Conservation (phyloP, 768 basidiomycete genomes). For the Dacryopinax spathularia region DNA sequence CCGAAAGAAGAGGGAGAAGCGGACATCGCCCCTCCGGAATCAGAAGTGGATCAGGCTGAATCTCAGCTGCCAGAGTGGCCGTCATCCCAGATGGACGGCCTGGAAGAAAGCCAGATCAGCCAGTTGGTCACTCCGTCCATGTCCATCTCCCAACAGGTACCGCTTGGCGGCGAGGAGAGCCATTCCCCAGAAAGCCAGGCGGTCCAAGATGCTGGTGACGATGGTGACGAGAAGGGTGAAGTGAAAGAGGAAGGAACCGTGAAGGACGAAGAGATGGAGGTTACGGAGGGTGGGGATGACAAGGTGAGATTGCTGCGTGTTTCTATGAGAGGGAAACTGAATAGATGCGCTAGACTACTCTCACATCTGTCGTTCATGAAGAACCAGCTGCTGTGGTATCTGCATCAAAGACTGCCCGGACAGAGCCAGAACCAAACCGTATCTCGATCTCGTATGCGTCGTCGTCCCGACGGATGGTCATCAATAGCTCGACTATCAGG, state of each 20-base stretch:
- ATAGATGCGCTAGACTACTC: not conserved
- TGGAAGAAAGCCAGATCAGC: slow-evolving; percentile 29
- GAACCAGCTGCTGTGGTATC: not conserved
- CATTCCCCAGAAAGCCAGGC: slow-evolving; percentile 2
- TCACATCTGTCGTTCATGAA: not conserved
- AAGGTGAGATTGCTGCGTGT: not conserved
- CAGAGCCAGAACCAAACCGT: slow-evolving; percentile 19
- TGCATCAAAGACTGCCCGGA: not conserved
- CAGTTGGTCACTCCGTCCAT: slow-evolving; percentile 44
- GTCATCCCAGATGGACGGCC: slow-evolving; percentile 1
- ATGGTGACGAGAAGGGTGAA: slow-evolving; percentile 11
- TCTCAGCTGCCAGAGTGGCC: slow-evolving; percentile 11
- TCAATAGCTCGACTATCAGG: slow-evolving; percentile 79
- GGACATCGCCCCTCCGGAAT: not conserved
- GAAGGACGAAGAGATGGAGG: slow-evolving; percentile 9
- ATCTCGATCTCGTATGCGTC: slow-evolving; percentile 93
- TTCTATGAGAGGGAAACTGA: not conserved
- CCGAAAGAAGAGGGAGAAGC: slow-evolving; percentile 13
- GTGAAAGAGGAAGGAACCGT: slow-evolving; percentile 9
- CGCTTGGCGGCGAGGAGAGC: slow-evolving; percentile 15
- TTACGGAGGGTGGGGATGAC: not conserved
- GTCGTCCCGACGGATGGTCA: slow-evolving; percentile 69
- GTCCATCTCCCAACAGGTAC: slow-evolving; percentile 39
- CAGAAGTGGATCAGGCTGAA: slow-evolving; percentile 4
- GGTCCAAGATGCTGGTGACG: slow-evolving; percentile 12